Evolutionary conservation across 2,329 filamentous ascomycete species (phyloP).

Genomic region (Neobulgaria alba): DNA sequence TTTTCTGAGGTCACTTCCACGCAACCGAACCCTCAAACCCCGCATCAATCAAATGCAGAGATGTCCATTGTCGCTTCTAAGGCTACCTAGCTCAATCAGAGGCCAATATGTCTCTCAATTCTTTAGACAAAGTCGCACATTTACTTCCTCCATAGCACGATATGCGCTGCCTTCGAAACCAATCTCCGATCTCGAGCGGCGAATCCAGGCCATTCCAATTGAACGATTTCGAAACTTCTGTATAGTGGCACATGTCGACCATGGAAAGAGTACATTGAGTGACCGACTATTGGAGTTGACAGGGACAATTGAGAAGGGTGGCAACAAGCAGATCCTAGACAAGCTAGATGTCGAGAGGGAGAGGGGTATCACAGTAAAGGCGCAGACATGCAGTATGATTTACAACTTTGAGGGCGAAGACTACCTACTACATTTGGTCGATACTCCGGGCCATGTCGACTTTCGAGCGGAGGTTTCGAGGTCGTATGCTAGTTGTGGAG

Average conservation of each 20-base stretch:
- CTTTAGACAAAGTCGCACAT: conserved; percentile 14
- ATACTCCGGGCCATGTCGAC: conserved; percentile 96
- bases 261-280: conserved; percentile 94
- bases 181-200: conserved; percentile 40
- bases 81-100: conserved; percentile 28
- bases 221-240: conserved; percentile 89
- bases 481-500: conserved; percentile 92
- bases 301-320: conserved; percentile 78
- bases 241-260: conserved; percentile 97
- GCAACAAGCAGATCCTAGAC: conserved; percentile 92
- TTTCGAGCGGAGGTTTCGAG: conserved; percentile 93
- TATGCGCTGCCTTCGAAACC: conserved; percentile 26
- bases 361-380: conserved; percentile 95
- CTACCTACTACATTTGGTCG: conserved; percentile 89
- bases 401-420: conserved; percentile 80
- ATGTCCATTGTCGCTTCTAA: conserved; percentile 27
- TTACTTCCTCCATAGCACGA: conserved; percentile 24
- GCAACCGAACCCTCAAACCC: conserved; percentile 3
- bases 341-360: conserved; percentile 95
- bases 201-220: conserved; percentile 68
- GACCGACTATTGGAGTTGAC: conserved; percentile 90
- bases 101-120: conserved; percentile 24
- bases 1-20: conserved; percentile 5
- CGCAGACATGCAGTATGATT: conserved; percentile 96
- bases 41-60: conserved; percentile 26